Base-by-base conservation (phyloP, 371 early-diverging fungal genomes). In the Saksenaea vasiformis region DNA sequence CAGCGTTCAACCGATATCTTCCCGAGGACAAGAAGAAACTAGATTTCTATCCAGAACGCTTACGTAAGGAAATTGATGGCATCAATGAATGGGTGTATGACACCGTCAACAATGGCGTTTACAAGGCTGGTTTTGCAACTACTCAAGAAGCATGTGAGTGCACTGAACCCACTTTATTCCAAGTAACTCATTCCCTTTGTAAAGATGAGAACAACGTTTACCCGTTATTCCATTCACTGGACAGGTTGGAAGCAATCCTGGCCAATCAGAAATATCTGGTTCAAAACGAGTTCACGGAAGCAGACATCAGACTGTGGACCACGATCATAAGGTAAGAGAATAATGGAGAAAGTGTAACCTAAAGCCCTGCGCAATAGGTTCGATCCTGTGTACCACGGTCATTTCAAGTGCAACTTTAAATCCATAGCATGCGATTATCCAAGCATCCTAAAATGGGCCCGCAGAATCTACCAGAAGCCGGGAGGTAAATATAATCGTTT, bases 71-170 rank as follows among this genome's bases (percentile, higher is more conserved):
- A 63, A 96, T 97, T 65, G 97, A 98, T 72, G 86, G 83, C 27
- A 67, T 89, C 37, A 98, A 98, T 70, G 85, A 80, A 56, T 96
- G 96, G 96, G 73, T 97, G 53, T 98, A 97, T 70, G 90, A 94
- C 71, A 81, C 79, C 0, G 80, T 93, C 61, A 93, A 94, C 71
- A 92, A 93, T 57, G 93, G 95, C 43, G 93, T 93, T 4, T 93
- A 92, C 79, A 91, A 93, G 74, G 70, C 89, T 54, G 96, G 97
- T 0, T 96, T 98, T 74, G 98, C 98, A 2, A 91, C 95, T 11
- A 80, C 89, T 0, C 98, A 96, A 79, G 83, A 77, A 8, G 90
- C 91, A 9, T 95, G 84, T 85, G 87, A 73, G 81, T 72, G 27
- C 27, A 11, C 13, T 10, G 34, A 17, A 13, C 9, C 27, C 1